These are phyloP conservation scores for Candida xyloterini DNA, from an alignment of 805 yeast genomes.

Conservation along the genomic window DNA sequence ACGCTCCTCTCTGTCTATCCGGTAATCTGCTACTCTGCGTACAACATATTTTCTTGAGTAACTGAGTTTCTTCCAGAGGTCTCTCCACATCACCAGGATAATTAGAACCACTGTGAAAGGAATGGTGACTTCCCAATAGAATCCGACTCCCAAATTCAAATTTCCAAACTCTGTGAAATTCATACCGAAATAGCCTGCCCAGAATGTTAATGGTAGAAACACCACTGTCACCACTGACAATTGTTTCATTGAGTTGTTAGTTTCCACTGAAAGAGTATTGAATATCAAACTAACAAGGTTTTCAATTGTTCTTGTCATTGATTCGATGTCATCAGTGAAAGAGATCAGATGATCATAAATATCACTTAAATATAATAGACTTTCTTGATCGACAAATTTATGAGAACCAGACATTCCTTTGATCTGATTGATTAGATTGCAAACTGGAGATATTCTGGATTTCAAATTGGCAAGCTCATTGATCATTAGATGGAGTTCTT, in stretches of 20 bases:
- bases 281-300: conserved; percentile 51
- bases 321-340: conserved; percentile 51
- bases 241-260: conserved; percentile 52
- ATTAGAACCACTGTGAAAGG: conserved; percentile 39
- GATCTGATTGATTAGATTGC: conserved; percentile 45
- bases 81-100: conserved; percentile 35
- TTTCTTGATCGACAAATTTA: conserved; percentile 38
- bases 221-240: conserved; percentile 56
- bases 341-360: conserved; percentile 54
- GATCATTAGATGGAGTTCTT: conserved; percentile 50
- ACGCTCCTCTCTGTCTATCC: conserved; percentile 3
- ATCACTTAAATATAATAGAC: conserved; percentile 50
- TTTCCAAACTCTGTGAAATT: conserved; percentile 44
- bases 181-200: conserved; percentile 64
- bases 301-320: conserved; percentile 51
- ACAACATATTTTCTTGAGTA: conserved; percentile 6
- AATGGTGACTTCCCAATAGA: conserved; percentile 47
- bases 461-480: conserved; percentile 50
- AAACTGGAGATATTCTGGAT: conserved; percentile 45
- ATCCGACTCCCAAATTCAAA: conserved; percentile 36
- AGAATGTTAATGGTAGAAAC: conserved; percentile 55
- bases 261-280: conserved; percentile 55
- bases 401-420: conserved; percentile 36
- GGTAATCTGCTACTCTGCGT: conserved; percentile 10
- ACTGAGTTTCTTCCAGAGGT: conserved; percentile 9